Percentiles rank a stretch among this genome's conserved stretches.
These are phyloP conservation scores for Yamadazyma dushanensis DNA, from an alignment of 1,139 yeast genomes.

Conservation along the genomic window DNA sequence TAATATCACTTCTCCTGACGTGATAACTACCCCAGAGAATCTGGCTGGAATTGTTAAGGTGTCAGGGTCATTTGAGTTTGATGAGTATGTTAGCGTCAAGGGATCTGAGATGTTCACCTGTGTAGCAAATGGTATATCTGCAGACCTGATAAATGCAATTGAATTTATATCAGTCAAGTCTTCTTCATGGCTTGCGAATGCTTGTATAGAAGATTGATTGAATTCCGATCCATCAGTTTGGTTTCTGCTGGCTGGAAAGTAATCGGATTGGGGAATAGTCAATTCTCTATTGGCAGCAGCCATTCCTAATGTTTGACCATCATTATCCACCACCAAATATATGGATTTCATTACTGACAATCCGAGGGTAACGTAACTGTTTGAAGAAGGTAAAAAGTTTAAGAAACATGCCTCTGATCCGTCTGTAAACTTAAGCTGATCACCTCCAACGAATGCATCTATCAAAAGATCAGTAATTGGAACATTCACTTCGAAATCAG, in stretches of 20 bases:
- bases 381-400: constrained; percentile 51
- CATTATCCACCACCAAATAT: constrained; percentile 70
- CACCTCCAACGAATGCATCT: constrained; percentile 32
- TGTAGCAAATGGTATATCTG: constrained; percentile 42
- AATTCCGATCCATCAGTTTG: background rate
- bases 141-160: constrained; percentile 29
- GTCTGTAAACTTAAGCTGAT: constrained; percentile 45
- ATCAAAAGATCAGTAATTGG: constrained; percentile 54
- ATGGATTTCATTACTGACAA: constrained; percentile 55
- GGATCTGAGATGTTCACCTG: constrained; percentile 15
- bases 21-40: constrained; percentile 32
- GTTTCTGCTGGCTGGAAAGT: constrained; percentile 5
- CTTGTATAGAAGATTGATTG: no score
- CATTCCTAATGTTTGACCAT: constrained; percentile 56
- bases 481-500: constrained; percentile 49
- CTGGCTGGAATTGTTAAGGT: constrained; percentile 34
- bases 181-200: background rate
- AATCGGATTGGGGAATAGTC: constrained; percentile 11
- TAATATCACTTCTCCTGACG: constrained; percentile 33
- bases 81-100: constrained; percentile 22
- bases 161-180: constrained; percentile 13
- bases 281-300: constrained; percentile 23
- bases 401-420: constrained; percentile 65
- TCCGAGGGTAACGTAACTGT: constrained; percentile 63
- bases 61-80: constrained; percentile 14